phyloP scores from a whole-genome alignment of 805 yeast genomes.

The Kodamaea fukazawae region DNA sequence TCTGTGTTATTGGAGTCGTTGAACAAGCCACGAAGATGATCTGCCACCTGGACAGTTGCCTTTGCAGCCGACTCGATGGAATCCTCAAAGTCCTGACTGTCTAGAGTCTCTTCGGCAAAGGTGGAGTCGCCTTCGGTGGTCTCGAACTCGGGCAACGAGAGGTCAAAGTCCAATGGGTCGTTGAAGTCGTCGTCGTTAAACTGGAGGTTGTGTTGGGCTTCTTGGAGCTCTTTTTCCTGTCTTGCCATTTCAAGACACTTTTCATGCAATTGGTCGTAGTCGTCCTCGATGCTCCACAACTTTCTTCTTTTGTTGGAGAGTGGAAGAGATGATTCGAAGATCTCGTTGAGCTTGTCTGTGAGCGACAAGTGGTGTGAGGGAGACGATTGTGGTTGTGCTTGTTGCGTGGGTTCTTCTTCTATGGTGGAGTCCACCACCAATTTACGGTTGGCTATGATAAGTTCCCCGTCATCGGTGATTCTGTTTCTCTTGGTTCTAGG shows the following conservation, averaged over 20 bases:
- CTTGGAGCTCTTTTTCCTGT: conserved; percentile 19
- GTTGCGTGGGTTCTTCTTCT: conserved; percentile 19
- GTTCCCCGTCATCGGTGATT: conserved; percentile 39
- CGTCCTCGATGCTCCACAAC: conserved; percentile 30
- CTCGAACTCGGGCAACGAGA: conserved; percentile 26
- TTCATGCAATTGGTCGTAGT: conserved; percentile 24
- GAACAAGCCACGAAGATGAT: conserved; percentile 38
- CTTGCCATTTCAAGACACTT: conserved; percentile 28
- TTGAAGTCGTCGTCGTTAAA: conserved; percentile 17
- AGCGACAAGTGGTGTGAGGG: conserved; percentile 18
- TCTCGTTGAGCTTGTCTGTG: conserved; percentile 32
- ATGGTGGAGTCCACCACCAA: conserved; percentile 44
- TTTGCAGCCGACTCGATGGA: conserved; percentile 36
- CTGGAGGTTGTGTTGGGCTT: conserved; percentile 18
- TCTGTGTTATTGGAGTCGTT: conserved; percentile 21
- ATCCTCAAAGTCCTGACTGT: conserved; percentile 9
- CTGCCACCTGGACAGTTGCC: conserved; percentile 55
- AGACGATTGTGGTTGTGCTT: too few relatives aligned
- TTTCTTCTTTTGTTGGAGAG: conserved; percentile 27
- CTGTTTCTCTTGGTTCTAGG: conserved; percentile 30
- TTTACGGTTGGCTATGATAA: conserved; percentile 47
- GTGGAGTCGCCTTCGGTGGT: conserved; percentile 20
- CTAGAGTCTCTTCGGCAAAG: conserved; percentile 4
- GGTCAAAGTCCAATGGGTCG: conserved; percentile 23
- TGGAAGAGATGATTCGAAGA: conserved; percentile 34